Base-by-base conservation (phyloP, 495 filamentous ascomycete genomes). In the Pyrenula massariospora region DNA sequence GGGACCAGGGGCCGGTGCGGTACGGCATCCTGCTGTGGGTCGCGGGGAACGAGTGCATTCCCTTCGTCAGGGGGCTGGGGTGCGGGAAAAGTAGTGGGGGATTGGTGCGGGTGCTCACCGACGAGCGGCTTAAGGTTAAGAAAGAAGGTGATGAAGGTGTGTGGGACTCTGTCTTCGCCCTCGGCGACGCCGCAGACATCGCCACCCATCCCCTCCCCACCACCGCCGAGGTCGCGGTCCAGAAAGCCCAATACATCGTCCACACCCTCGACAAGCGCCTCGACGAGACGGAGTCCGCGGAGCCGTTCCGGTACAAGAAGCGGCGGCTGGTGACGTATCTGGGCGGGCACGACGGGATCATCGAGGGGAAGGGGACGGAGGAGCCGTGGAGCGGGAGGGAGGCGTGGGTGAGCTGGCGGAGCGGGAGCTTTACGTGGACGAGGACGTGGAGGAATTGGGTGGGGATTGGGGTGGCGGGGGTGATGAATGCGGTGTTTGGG, bases 131-230 rank as follows among this genome's bases (percentile, higher is more conserved):
- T 5, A 42, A 15, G 31, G 8, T 42, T 5, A 42, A 42, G 15
- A 42, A 42, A 15, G 15, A 42, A 8, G 31, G 31, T 42, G 31
- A 42, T 15, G 31, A 42, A 15, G 15, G 31, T 15, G 31, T 42
- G 8, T 5, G 15, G 5, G 8, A 5, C 31, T 5, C 5, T 49
- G 63, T 60, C 22, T 65, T 59, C 50, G 63, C 63, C 12, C 50
- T 65, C 21, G 63, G 63, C 11, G 63, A 65, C 50, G 58, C 61
- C 24, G 63, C 63, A 52, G 61, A 63, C 56, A 63, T 65, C 50
- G 48, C 57, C 25, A 47, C 50, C n/a, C 22, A 50, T 19, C 42
- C 31, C 20, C 49, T 63, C 23, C 63, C 63, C 12, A 59, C 63
- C 10, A 60, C 62, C 19, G 63, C 63, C 19, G 61, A 65, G 50